Percentiles rank a stretch among this genome's conserved stretches.
Conservation (phyloP, 805 yeast genomes). For the Hanseniaspora lindneri region DNA sequence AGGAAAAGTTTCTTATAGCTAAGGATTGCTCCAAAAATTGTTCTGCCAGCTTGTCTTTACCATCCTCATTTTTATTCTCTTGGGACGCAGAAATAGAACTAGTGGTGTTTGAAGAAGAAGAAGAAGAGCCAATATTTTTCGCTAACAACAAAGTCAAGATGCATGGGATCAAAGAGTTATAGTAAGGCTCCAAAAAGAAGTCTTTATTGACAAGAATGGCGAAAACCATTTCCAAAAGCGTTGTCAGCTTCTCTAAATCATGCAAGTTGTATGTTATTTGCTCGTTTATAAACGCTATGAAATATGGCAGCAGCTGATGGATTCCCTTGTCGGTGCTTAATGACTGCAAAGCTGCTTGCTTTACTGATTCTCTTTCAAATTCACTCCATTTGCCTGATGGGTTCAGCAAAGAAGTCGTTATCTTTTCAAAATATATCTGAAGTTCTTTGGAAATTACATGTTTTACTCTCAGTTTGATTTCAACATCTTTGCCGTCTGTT, state of each 20-base stretch:
- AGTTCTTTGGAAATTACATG: conserved; percentile 91
- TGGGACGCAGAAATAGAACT: conserved; percentile 24
- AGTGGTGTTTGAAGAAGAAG: conserved; percentile 13
- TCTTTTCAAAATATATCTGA: conserved; percentile 85
- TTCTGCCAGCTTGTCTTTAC: conserved; percentile 20
- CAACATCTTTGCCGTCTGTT: conserved; percentile 39
- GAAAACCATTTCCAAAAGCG: conserved; percentile 80
- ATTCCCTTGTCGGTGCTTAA: conserved; percentile 86
- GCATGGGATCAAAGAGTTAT: conserved; percentile 95
- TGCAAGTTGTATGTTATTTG: conserved; percentile 80
- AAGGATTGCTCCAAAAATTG: conserved; percentile 29
- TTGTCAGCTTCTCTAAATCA: conserved; percentile 54
- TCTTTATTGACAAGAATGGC: conserved; percentile 74
- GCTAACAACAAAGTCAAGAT: conserved; percentile 80
- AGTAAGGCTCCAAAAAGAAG: conserved; percentile 84
- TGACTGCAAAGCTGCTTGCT: conserved; percentile 72
- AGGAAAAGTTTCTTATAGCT: conserved; percentile 79
- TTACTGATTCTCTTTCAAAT: conserved; percentile 39
- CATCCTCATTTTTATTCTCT: conserved; percentile 24
- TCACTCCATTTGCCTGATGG: conserved; percentile 17
- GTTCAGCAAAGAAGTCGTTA: conserved; percentile 55
- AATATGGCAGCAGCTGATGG: conserved; percentile 92
- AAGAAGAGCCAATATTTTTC: conserved; percentile 58
- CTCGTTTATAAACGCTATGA: conserved; percentile 91
- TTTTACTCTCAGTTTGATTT: conserved; percentile 80